Evolutionary conservation across 306 rosid species (phyloP).

Genomic region (Prunus fruticosa): DNA sequence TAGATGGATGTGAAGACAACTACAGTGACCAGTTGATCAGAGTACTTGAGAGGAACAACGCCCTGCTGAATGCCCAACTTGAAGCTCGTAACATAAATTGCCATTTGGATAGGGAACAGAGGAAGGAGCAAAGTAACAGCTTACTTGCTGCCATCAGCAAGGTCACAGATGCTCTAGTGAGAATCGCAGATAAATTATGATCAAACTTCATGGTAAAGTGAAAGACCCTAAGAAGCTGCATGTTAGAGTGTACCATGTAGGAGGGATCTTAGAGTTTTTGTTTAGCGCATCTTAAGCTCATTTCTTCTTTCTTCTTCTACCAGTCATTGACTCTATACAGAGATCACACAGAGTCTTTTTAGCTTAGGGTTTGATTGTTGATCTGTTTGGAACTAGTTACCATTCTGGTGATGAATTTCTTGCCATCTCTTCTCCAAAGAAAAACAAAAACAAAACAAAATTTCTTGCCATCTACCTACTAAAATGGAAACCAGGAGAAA

Average conservation of each 20-base stretch:
- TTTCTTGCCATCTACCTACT: neutral
- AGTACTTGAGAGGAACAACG: conserved; percentile 34
- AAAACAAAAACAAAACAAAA: too few species aligned
- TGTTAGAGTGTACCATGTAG: neutral
- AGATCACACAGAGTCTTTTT: neutral
- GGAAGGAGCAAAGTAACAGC: conserved; percentile 41
- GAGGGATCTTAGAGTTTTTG: neutral
- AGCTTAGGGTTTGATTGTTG: neutral
- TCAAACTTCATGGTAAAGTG: neutral
- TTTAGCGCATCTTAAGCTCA: neutral
- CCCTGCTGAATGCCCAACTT: conserved; percentile 40
- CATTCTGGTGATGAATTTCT: neutral
- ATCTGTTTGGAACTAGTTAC: neutral
- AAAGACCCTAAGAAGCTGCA: neutral
- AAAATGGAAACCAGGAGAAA: neutral
- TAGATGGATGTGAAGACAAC: conserved; percentile 23
- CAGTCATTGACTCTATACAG: neutral
- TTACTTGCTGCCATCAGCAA: conserved; percentile 44
- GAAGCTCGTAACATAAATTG: conserved; percentile 38
- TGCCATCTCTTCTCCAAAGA: neutral
- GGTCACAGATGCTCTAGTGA: conserved; percentile 48
- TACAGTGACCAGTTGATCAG: conserved; percentile 28
- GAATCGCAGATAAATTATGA: conserved; percentile 57
- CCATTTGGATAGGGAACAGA: conserved; percentile 50
- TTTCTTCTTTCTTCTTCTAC: conserved; percentile 2